These are phyloP conservation scores for Termitomyces sp. DNA, from an alignment of 768 basidiomycete genomes.

Conservation along the genomic window DNA sequence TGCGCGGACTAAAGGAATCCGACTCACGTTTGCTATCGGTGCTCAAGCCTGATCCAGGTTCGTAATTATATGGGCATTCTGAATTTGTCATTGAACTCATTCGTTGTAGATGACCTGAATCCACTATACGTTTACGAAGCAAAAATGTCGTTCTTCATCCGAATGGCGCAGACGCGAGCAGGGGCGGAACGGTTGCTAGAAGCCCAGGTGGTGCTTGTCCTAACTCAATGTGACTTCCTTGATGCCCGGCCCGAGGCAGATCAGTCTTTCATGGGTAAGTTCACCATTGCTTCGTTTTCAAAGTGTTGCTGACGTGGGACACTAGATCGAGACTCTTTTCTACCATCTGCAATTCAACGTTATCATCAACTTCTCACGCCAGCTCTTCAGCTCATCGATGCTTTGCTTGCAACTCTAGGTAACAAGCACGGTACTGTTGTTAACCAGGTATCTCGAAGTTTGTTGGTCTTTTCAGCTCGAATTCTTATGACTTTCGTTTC, in stretches of 20 bases:
- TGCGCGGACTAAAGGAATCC: slow-evolving; percentile 77
- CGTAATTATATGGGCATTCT: slow-evolving; percentile 14
- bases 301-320: slow-evolving; percentile 1
- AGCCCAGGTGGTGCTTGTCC: slow-evolving; percentile 62
- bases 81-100: neutral
- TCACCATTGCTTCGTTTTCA: neutral
- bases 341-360: slow-evolving; percentile 81
- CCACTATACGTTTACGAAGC: slow-evolving; percentile 92
- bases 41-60: slow-evolving; percentile 88
- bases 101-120: slow-evolving; percentile 72
- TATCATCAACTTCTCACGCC: slow-evolving; percentile 92
- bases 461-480: neutral
- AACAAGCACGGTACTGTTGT: slow-evolving; percentile 59
- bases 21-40: slow-evolving; percentile 71
- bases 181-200: slow-evolving; percentile 87
- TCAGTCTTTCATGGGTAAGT: slow-evolving; percentile 73
- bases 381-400: slow-evolving; percentile 74
- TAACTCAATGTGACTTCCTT: slow-evolving; percentile 84
- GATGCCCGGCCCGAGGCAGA: slow-evolving; percentile 82
- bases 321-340: slow-evolving; percentile 78
- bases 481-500: neutral
- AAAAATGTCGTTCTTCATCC: slow-evolving; percentile 85
- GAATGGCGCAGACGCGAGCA: slow-evolving; percentile 74
- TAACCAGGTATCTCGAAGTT: slow-evolving; percentile 47
- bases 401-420: slow-evolving; percentile 74